Base-by-base conservation (phyloP, 2,329 filamentous ascomycete genomes). In the Aspergillus sp. region DNA sequence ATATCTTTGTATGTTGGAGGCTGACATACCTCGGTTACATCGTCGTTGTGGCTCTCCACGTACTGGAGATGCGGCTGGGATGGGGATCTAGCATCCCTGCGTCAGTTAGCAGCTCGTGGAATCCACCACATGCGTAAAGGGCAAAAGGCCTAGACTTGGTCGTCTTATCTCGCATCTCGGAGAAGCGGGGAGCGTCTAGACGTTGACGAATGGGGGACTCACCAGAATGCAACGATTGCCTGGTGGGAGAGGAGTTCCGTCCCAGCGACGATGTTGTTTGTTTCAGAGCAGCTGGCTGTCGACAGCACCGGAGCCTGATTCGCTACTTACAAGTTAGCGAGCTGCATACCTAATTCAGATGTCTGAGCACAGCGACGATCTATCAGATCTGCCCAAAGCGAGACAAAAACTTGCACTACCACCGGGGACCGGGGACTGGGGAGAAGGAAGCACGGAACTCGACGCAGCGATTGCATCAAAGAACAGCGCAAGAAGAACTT, bases 21-120 rank as follows among this genome's bases (percentile, higher is more conserved):
- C 68, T 21, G 17, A 61, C 74, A 65, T 57, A 83, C 76, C 64
- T 83, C 81, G 2, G 85, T 87, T 55, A 88, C 79, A 55, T 85
- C 85, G 68, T 88, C 85, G 55, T 81, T 81, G 64, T 81, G 77
- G 55, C 76, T 79, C 61, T 81, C 79, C 27, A 76, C 67, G 50
- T 78, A 78, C 64, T 77, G 71, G 12, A 76, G 70, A 44, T 70
- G 64, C 37, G 67, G 67, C 52, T 68, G 63, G 37, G 66, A 59
- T 1, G 76, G 69, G 55, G 70, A 74, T 73, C 77, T 73, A 55
- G 75, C 73, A 63, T 79, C 77, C 77, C 77, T 79, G 60, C 43
- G 59, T 63, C 60, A 60, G 64, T 75, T 68, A 74, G 68, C 59
- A 58, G 59, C 53, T 58, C 51, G 40, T 51, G 52, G 39, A 59